Evolutionary conservation across 257 asterid species (phyloP).

Genomic region (Nicotiana benthamiana): DNA sequence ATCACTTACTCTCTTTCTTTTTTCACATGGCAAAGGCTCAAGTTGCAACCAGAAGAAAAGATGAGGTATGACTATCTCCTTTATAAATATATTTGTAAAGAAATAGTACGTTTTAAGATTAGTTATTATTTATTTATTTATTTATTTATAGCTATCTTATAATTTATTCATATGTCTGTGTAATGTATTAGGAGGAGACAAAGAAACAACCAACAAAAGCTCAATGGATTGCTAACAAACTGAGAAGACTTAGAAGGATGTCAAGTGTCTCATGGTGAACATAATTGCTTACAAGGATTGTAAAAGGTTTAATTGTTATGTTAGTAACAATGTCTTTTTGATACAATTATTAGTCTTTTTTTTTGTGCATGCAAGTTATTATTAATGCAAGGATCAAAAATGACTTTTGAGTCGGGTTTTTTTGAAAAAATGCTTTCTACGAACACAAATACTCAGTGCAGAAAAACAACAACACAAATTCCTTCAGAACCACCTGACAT

Average conservation of each 20-base stretch:
- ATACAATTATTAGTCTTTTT: not conserved
- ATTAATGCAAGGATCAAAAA: no score
- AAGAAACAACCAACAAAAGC: not conserved
- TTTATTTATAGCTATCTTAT: not conserved
- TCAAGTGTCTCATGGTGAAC: not conserved
- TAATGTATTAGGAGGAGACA: not conserved
- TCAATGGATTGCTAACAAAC: not conserved
- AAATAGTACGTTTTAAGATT: not conserved
- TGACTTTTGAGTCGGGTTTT: no score
- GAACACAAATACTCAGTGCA: no score
- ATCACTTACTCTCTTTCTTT: not conserved
- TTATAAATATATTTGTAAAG: no score
- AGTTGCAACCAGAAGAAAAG: not conserved
- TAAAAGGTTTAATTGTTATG: no score
- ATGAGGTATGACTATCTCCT: not conserved
- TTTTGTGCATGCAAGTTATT: not conserved
- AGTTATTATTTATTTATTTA: no score
- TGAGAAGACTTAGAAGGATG: not conserved
- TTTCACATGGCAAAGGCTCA: not conserved
- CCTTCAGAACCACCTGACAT: no score
- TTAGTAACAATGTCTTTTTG: not conserved
- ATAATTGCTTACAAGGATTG: not conserved
- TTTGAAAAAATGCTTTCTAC: no score
- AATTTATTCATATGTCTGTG: not conserved
- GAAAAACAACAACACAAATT: no score